Conservation (phyloP, 2,329 filamentous ascomycete species). For the Aspergillus pseudoviridinutans region DNA sequence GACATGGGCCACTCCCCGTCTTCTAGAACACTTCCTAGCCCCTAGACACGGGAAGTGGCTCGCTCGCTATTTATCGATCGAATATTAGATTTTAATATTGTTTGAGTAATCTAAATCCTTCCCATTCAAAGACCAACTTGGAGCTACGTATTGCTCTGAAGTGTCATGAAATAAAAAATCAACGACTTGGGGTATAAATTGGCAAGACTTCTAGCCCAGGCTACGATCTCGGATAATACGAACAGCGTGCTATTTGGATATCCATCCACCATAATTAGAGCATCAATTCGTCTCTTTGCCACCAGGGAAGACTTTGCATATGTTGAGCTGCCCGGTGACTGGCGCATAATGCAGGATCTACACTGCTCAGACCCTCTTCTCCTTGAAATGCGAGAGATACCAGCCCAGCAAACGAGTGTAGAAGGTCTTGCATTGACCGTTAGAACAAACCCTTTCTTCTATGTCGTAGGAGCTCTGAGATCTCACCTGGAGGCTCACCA, state of each 20-base stretch:
- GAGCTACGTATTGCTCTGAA: not conserved
- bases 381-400: conserved; percentile 71
- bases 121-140: not conserved
- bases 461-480: not conserved
- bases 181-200: not conserved
- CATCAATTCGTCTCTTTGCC: conserved; percentile 17
- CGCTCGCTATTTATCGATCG: not conserved
- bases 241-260: not conserved
- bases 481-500: conserved; percentile 61
- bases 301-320: conserved; percentile 41
- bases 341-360: conserved; percentile 75
- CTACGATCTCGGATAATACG: not conserved
- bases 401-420: conserved; percentile 85
- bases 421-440: conserved; percentile 55
- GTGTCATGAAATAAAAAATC: not conserved
- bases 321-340: conserved; percentile 49
- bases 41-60: not conserved
- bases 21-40: not conserved
- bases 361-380: conserved; percentile 62
- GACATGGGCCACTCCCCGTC: not conserved
- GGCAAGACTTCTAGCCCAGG: not conserved
- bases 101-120: not conserved
- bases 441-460: conserved; percentile 25
- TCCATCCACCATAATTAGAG: not conserved
- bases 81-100: not conserved